Evolutionary conservation across 306 rosid genomes (phyloP).

Genomic region (Vigna unguiculata): DNA sequence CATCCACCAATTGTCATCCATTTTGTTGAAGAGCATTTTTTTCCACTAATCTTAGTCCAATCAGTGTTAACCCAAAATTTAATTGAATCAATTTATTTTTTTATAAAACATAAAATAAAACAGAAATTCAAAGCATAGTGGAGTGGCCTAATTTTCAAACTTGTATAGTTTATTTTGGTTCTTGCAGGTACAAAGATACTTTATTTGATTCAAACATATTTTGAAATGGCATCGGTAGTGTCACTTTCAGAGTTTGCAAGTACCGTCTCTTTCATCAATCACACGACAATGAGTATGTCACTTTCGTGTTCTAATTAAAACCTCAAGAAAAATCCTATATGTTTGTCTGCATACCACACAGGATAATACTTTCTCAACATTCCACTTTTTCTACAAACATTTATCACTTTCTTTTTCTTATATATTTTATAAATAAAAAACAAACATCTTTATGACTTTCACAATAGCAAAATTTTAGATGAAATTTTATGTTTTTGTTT

Average conservation of each 20-base stretch:
- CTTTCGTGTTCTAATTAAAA: conserved; percentile 18
- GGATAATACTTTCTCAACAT: background rate
- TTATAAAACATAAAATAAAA: too few species aligned
- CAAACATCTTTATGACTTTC: background rate
- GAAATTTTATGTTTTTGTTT: too few species aligned
- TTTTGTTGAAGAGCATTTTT: too few species aligned
- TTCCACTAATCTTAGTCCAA: too few species aligned
- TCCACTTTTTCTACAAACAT: background rate
- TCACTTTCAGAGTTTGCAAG: conserved; percentile 6
- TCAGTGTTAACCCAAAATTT: too few species aligned
- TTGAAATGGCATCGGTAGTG: background rate
- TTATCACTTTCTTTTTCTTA: too few species aligned
- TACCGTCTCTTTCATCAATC: background rate
- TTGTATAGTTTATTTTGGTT: background rate
- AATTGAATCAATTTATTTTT: too few species aligned
- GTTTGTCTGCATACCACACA: conserved; percentile 29
- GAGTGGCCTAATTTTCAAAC: background rate
- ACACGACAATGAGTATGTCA: background rate
- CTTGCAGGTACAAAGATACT: background rate
- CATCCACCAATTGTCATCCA: too few species aligned
- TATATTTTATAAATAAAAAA: background rate
- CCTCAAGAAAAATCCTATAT: conserved; percentile 20
- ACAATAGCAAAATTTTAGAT: background rate
- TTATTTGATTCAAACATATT: background rate
- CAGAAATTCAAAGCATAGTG: background rate